Base-by-base conservation (phyloP, 768 basidiomycete species). In the Thelephora aurantiotincta region DNA sequence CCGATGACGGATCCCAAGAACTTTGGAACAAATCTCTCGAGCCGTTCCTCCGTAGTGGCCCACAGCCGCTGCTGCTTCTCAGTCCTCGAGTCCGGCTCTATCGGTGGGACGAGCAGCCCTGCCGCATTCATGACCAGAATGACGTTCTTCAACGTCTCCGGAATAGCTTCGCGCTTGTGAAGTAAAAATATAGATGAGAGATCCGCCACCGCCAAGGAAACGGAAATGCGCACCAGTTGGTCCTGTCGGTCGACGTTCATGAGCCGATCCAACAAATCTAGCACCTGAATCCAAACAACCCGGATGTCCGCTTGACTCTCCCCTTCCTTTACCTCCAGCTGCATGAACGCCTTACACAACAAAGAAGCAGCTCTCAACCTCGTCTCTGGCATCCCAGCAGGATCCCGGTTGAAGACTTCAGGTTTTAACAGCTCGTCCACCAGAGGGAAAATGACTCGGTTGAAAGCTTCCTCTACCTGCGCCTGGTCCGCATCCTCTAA, bases 121-220 rank as follows among this genome's bases (percentile, higher is more conserved):
- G 83, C 82, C 1, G 92, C 88, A 55, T 92, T 82, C 90, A 99
- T 93, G 44, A 99, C 94, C 43, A 98, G 73, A 13, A 99, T 67
- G 44, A 94, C 87, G 58, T 98, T 98, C 67, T 97, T 98, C 56
- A 99, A 72, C 1, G 92, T 93, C 64, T 99, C 96, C 1, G 90
- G 91, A 16, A 96, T 74, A 0, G 94, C 94, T 61, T 99, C 96
- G 60, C 82, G 82, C 94, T 98, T 55, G 1, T 50, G 35, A 9
- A 52, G 45, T 41, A n/a, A 41, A 14, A 4, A 2, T 22, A 14
- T 18, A 22, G 14, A 41, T 41, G 16, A 41, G 12, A 9, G 38
- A 41, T 11, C 7, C 11, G 18, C n/a, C 48, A n/a, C 44, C 7
- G 20, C 35, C 11, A 36, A 16, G 12, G 16, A 26, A 47, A 43